These are phyloP conservation scores for Suillus paluster DNA, from an alignment of 768 basidiomycete genomes.

Conservation along the genomic window DNA sequence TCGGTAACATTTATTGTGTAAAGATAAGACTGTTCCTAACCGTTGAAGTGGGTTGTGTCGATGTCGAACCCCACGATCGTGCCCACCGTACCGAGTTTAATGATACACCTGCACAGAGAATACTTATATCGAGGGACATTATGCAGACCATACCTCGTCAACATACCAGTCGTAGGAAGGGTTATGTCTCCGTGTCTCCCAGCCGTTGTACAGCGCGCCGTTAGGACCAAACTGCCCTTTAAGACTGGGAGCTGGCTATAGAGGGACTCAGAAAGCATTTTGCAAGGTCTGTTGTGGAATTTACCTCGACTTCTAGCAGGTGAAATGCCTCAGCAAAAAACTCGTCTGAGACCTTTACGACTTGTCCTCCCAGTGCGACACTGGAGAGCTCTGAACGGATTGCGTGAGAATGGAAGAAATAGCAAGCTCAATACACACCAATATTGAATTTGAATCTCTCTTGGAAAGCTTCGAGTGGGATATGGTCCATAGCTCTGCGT, in stretches of 20 bases:
- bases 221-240: constrained; percentile 98
- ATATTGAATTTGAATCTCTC: constrained; percentile 52
- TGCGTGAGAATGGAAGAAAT: not conserved
- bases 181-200: constrained; percentile 94
- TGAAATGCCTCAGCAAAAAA: constrained; percentile 92
- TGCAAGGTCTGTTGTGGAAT: constrained; percentile 18
- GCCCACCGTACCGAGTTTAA: constrained; percentile 82
- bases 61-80: constrained; percentile 84
- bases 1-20: constrained; percentile 4
- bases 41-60: constrained; percentile 95
- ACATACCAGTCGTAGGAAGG: constrained; percentile 83
- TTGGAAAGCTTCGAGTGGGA: constrained; percentile 52
- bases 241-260: constrained; percentile 80
- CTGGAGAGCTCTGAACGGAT: constrained; percentile 79
- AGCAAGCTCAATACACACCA: constrained; percentile 42
- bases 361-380: constrained; percentile 75
- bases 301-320: constrained; percentile 81
- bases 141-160: not conserved
- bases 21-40: constrained; percentile 44
- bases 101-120: constrained; percentile 70
- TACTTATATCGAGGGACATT: not conserved
- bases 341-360: constrained; percentile 87
- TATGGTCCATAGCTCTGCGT: constrained; percentile 43
- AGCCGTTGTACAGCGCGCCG: constrained; percentile 92
- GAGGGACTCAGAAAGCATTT: not conserved